A percentile compares a stretch with the other conserved stretches of the same genome.
Evolutionary conservation across 345 rosid genomes (phyloP).

Genomic region (Passiflora organensis): DNA sequence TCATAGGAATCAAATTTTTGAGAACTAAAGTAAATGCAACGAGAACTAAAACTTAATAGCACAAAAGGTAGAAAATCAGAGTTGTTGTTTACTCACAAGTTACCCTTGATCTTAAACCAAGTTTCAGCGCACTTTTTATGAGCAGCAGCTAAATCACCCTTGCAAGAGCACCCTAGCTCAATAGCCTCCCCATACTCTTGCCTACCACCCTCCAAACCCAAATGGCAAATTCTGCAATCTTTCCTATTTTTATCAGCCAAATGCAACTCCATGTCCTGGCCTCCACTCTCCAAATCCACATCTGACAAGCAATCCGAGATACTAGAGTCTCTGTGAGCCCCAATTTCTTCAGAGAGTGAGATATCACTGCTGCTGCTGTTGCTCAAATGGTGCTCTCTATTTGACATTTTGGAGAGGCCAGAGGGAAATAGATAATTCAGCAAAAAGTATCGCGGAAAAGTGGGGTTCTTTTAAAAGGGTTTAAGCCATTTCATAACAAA

Average conservation of each 20-base stretch:
- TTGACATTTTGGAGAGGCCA: slow-evolving; percentile 33
- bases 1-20: too few species aligned
- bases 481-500: background rate
- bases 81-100: slow-evolving; percentile 26
- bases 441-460: background rate
- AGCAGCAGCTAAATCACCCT: slow-evolving; percentile 41
- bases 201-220: slow-evolving; percentile 37
- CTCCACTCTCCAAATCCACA: slow-evolving; percentile 46
- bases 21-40: too few species aligned
- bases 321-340: slow-evolving; percentile 31
- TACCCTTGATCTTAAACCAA: slow-evolving; percentile 47
- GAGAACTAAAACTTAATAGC: background rate
- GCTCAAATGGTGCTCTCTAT: slow-evolving; percentile 16
- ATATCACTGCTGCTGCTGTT: slow-evolving; percentile 24
- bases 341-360: slow-evolving; percentile 40
- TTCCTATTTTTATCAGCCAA: slow-evolving; percentile 28
- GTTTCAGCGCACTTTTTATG: slow-evolving; percentile 42
- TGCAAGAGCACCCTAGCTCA: slow-evolving; percentile 41
- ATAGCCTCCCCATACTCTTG: slow-evolving; percentile 31
- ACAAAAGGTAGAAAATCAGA: background rate
- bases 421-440: background rate
- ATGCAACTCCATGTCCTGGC: slow-evolving; percentile 31
- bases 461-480: background rate
- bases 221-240: slow-evolving; percentile 72
- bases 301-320: slow-evolving; percentile 44